These are phyloP conservation scores for Aureobasidium uvarum DNA, from an alignment of 2,329 filamentous ascomycete genomes.

Conservation along the genomic window DNA sequence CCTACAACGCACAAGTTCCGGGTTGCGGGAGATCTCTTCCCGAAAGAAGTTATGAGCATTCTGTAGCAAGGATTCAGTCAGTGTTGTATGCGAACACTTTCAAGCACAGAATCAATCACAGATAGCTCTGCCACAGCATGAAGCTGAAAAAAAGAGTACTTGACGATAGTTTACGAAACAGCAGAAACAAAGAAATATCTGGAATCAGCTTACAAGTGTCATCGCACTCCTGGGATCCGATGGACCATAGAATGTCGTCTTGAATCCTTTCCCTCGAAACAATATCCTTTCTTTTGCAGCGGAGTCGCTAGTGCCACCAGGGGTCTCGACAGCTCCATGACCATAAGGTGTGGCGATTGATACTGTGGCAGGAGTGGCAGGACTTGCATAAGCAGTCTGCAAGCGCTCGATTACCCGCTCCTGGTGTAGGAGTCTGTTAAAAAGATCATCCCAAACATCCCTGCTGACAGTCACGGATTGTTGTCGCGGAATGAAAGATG, in stretches of 20 bases:
- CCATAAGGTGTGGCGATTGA: slow-evolving; percentile 17
- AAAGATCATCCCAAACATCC: slow-evolving; percentile 27
- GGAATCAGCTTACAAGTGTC: slow-evolving; percentile 35
- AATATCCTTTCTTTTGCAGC: slow-evolving; percentile 41
- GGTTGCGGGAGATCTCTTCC: slow-evolving; percentile 32
- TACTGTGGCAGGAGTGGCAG: slow-evolving; percentile 17
- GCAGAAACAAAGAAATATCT: not conserved
- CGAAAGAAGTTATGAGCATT: slow-evolving; percentile 15
- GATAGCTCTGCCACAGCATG: not conserved
- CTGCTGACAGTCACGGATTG: slow-evolving; percentile 20
- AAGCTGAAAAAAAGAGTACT: not conserved
- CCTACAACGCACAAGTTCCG: slow-evolving; percentile 38
- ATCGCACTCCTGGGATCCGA: slow-evolving; percentile 42
- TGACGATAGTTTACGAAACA: not conserved
- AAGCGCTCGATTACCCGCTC: slow-evolving; percentile 23
- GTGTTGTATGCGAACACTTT: not conserved
- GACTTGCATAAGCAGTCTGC: slow-evolving; percentile 17
- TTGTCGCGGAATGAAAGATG: not conserved
- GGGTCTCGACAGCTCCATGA: slow-evolving; percentile 12
- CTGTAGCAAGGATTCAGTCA: slow-evolving; percentile 1
- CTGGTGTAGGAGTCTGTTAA: slow-evolving; percentile 16
- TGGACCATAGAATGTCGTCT: slow-evolving; percentile 47
- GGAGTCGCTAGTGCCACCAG: not conserved
- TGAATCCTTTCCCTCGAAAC: slow-evolving; percentile 47
- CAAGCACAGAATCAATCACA: not conserved